Percentiles rank a stretch among this genome's conserved stretches.
These are phyloP conservation scores for Botryotinia narcissicola DNA, from an alignment of 2,329 filamentous ascomycete genomes.

Conservation along the genomic window DNA sequence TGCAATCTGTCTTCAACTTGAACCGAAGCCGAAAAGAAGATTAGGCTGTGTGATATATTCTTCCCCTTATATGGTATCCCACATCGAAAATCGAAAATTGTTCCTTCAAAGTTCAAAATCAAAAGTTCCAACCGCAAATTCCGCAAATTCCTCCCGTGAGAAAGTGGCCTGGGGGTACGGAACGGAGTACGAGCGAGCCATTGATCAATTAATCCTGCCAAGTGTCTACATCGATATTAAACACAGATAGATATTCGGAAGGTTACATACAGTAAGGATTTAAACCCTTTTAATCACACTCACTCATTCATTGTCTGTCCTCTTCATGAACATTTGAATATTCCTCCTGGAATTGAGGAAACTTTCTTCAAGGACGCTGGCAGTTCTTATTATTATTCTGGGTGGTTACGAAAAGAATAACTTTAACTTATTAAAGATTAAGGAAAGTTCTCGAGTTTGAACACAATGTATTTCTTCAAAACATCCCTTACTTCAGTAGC, in stretches of 20 bases:
- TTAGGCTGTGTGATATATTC: background rate
- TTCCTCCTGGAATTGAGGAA: conserved; percentile 13
- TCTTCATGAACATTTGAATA: conserved; percentile 10
- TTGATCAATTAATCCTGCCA: background rate
- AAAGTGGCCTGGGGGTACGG: background rate
- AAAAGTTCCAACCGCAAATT: background rate
- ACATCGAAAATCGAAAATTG: background rate
- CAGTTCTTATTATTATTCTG: conserved; percentile 14
- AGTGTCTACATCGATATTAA: conserved; percentile 11
- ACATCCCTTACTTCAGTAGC: conserved; percentile 32
- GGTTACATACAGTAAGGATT: background rate
- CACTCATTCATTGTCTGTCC: background rate
- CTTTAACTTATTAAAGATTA: background rate
- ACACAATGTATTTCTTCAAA: conserved; percentile 20
- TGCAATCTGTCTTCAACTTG: conserved; percentile 37
- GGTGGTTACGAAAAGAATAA: background rate
- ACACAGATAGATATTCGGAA: background rate
- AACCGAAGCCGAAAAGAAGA: conserved; percentile 1
- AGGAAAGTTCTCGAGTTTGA: background rate
- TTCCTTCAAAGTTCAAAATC: background rate
- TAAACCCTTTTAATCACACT: background rate
- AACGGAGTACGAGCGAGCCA: background rate
- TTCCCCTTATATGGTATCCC: background rate
- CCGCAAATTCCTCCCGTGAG: background rate
- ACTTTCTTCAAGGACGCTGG: conserved; percentile 12